A percentile compares a stretch with the other conserved stretches of the same genome.
Evolutionary conservation across 2,329 filamentous ascomycete genomes (phyloP).

Genomic region (Fusarium temperatum): DNA sequence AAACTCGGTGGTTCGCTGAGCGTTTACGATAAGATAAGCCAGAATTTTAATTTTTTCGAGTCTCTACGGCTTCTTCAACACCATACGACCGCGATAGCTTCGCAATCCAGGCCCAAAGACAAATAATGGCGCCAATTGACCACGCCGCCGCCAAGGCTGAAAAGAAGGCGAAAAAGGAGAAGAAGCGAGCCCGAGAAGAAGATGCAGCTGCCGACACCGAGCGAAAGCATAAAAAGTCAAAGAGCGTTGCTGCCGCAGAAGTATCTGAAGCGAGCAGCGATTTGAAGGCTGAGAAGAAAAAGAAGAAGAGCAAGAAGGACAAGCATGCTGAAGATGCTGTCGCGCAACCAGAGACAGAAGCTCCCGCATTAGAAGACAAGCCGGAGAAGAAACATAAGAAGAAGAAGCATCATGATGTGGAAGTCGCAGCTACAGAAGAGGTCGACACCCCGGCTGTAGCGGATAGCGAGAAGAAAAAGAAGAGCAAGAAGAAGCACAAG

Average conservation of each 20-base stretch:
- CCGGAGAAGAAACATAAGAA: slow-evolving; percentile 45
- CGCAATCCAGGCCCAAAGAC: slow-evolving; percentile 22
- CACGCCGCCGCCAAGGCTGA: slow-evolving; percentile 46
- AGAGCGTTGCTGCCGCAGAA: slow-evolving; percentile 51
- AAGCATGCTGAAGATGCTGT: slow-evolving; percentile 32
- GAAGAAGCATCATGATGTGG: slow-evolving; percentile 42
- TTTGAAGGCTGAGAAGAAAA: slow-evolving; percentile 43
- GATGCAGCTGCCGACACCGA: slow-evolving; percentile 51
- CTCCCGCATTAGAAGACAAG: slow-evolving; percentile 28
- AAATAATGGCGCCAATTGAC: slow-evolving; percentile 49
- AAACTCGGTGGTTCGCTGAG: slow-evolving; percentile 30
- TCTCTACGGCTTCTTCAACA: slow-evolving; percentile 16
- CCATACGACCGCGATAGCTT: slow-evolving; percentile 14
- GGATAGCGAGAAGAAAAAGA: slow-evolving; percentile 44
- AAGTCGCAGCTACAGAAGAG: slow-evolving; percentile 16
- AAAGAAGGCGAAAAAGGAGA: slow-evolving; percentile 54
- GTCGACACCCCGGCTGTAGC: slow-evolving; percentile 5
- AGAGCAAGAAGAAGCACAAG: slow-evolving; percentile 40
- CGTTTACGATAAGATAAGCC: slow-evolving; percentile 33
- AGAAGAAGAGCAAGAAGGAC: slow-evolving; percentile 46
- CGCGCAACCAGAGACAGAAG: slow-evolving; percentile 10
- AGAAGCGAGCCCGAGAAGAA: slow-evolving; percentile 58
- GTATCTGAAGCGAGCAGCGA: slow-evolving; percentile 41
- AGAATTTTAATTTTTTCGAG: slow-evolving; percentile 35
- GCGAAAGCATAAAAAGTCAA: slow-evolving; percentile 61